Percentiles rank a stretch among this genome's conserved stretches.
Conservation (phyloP, 2,329 filamentous ascomycete genomes). For the Phialocephala sp. region DNA sequence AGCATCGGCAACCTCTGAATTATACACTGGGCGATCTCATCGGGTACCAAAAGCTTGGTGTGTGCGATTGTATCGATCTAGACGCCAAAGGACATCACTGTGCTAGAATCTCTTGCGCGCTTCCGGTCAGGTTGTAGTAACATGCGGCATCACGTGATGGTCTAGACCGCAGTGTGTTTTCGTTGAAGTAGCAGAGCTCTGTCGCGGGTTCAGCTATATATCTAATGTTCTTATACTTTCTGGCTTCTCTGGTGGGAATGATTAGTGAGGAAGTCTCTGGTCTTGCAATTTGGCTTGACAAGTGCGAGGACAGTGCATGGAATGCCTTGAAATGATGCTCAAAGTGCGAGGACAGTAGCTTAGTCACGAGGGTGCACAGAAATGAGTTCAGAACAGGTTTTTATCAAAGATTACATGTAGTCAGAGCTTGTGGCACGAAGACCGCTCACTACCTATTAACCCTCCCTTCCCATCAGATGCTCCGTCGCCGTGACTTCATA, state of each 20-base stretch:
- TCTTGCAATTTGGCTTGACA: too few relatives aligned
- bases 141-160: too few relatives aligned
- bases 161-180: too few relatives aligned
- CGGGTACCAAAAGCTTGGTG: neutral
- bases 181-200: too few relatives aligned
- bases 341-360: too few relatives aligned
- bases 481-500: neutral
- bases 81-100: neutral
- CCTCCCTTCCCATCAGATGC: neutral
- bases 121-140: neutral
- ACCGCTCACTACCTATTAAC: neutral
- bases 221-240: too few relatives aligned
- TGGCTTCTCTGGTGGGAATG: too few relatives aligned
- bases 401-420: neutral
- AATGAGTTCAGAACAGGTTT: neutral
- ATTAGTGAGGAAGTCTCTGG: too few relatives aligned
- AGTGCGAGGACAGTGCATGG: too few relatives aligned
- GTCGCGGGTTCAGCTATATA: too few relatives aligned
- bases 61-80: neutral
- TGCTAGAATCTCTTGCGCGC: neutral
- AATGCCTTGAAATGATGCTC: too few relatives aligned
- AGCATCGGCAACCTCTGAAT: neutral
- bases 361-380: neutral
- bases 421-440: neutral
- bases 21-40: neutral